Evolutionary conservation across 1,139 yeast species (phyloP).

Genomic region (Blastobotrys proliferans): DNA sequence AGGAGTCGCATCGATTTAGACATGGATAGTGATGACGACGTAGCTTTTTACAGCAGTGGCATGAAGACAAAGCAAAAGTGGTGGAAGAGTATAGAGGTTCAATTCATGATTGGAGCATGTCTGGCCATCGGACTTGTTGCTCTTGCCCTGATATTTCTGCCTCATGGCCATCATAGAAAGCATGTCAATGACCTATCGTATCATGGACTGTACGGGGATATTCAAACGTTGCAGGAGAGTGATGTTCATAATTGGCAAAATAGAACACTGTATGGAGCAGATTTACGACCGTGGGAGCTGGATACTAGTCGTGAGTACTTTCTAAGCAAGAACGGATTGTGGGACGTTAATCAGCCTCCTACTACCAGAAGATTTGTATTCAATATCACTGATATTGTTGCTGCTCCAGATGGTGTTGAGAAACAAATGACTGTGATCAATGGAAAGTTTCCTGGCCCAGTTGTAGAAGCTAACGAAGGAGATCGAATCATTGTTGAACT

Average conservation of each 20-base stretch:
- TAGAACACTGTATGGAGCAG: conserved; percentile 22
- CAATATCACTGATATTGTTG: conserved; percentile 57
- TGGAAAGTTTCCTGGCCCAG: conserved; percentile 74
- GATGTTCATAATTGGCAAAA: conserved; percentile 3
- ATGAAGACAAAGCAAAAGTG: no score
- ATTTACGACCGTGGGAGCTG: conserved; percentile 28
- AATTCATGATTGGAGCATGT: background rate
- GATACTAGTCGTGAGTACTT: conserved; percentile 31
- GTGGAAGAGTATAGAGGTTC: no score
- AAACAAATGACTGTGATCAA: conserved; percentile 64
- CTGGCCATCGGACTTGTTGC: conserved; percentile 1
- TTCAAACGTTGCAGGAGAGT: background rate
- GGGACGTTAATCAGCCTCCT: conserved; percentile 17
- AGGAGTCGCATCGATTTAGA: no score
- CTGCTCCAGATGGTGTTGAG: conserved; percentile 63
- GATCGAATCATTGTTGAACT: conserved; percentile 60
- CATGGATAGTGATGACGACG: no score
- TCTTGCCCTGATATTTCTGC: background rate
- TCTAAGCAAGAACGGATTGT: conserved; percentile 20
- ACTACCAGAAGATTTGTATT: conserved; percentile 46
- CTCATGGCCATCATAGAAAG: background rate
- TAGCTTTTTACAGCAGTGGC: no score
- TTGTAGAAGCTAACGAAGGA: conserved; percentile 57
- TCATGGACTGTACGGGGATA: conserved; percentile 6
- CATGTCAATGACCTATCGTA: background rate